These are phyloP conservation scores for Populus hybrid DNA, from an alignment of 441 rosid genomes.

Conservation along the genomic window DNA sequence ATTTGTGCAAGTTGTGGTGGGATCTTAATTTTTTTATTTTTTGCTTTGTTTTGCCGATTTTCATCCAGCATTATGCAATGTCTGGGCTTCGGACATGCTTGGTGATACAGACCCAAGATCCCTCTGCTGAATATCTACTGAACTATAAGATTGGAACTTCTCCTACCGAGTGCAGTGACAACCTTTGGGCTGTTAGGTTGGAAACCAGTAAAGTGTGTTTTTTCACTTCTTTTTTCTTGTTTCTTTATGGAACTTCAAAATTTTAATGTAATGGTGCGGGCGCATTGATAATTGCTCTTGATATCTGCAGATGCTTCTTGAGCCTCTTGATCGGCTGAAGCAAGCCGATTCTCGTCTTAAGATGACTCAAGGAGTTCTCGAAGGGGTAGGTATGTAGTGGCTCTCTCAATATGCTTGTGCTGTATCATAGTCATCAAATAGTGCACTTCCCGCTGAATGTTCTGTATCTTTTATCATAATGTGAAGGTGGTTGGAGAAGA, in stretches of 20 bases:
- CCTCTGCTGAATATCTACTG: constrained; percentile 69
- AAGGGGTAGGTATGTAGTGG: constrained; percentile 82
- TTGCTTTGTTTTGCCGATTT: constrained; percentile 2
- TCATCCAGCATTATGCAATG: constrained; percentile 70
- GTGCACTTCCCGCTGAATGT: not conserved
- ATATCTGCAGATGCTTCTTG: constrained; percentile 70
- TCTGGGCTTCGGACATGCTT: constrained; percentile 74
- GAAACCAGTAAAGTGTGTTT: constrained; percentile 70
- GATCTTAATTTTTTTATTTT: not conserved
- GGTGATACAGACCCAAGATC: constrained; percentile 74
- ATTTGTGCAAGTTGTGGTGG: not conserved
- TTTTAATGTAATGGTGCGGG: not conserved
- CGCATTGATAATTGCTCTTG: constrained; percentile 10
- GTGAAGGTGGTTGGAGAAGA: constrained; percentile 92
- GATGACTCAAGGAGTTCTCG: constrained; percentile 81
- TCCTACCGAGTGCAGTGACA: constrained; percentile 48
- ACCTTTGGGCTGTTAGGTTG: constrained; percentile 69
- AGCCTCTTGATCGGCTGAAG: constrained; percentile 74
- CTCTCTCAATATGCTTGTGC: constrained; percentile 14
- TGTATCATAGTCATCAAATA: not conserved
- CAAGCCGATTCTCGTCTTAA: constrained; percentile 75
- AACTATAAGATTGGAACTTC: constrained; percentile 71
- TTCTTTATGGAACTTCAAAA: not conserved
- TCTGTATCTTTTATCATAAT: constrained; percentile 12
- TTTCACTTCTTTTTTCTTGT: constrained; percentile 6